Base-by-base conservation (phyloP, 2,329 filamentous ascomycete species). In the Diaporthe helianthi region DNA sequence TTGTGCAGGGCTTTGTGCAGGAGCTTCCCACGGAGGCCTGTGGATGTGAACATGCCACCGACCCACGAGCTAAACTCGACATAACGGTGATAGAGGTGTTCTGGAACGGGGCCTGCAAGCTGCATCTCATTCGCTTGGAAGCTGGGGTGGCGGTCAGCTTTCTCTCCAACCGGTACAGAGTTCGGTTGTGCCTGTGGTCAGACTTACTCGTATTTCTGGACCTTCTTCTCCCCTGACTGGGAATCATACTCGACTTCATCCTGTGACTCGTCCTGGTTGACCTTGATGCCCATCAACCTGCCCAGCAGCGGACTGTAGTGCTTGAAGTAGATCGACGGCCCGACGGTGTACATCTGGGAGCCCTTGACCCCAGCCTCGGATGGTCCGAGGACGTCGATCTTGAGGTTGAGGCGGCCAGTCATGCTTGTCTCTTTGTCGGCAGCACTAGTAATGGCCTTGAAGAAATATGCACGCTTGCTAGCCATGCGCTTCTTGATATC, bases 71-170 rank as follows among this genome's bases (percentile, higher is more conserved):
- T 92, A 80, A 98, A 98, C 78, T 97, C 94, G 69, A 98, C 94
- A 76, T 92, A 98, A 73, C 94, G 92, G 78, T 98, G 94, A 78
- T 97, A 97, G 41, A 98, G 84, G 71, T 89, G 84, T 2, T 88
- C 83, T 0, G 95, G 94, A 0, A 96, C 91, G 0, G 95, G 95
- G 0, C 95, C 95, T 54, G 87, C 85, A 9, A 98, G 86, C 78
- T 98, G 95, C 76, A 98, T 90, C 78, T 98, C 92, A 78, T 93
- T 94, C 47, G 95, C 93, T 84, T 97, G 94, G 80, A 98, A 98
- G 79, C 92, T 94, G 75, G 17, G 19, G n/a, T 26, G 41, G 26
- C 17, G 33, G 54, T 41, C 29, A 47, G 64, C 53, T 41, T 65
- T 5, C 38, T 36, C 31, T 51, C 58, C 24, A 47, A 22, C 31